phyloP scores from a whole-genome alignment of 2,329 filamentous ascomycete species.

The Talaromyces rugulosus region DNA sequence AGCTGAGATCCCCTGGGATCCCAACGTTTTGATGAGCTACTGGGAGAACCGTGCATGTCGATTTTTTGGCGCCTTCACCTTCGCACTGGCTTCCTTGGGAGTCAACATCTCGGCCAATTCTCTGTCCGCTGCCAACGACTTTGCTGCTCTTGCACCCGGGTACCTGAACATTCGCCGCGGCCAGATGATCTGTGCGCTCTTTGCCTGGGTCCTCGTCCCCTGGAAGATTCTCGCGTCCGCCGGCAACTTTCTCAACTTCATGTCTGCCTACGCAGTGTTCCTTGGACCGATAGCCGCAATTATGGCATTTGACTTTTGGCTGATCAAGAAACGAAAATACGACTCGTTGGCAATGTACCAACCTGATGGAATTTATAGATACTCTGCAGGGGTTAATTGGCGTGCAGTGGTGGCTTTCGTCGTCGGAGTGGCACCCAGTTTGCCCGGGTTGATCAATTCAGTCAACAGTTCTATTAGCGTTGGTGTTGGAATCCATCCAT shows the following conservation, averaged over 20 bases:
- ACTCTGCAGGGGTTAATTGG: conserved; percentile 55
- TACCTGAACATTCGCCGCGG: conserved; percentile 57
- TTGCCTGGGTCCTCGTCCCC: conserved; percentile 59
- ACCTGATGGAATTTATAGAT: conserved; percentile 47
- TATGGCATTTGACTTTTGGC: conserved; percentile 58
- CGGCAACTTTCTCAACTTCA: conserved; percentile 58
- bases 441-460: conserved; percentile 51
- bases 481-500: conserved; percentile 52
- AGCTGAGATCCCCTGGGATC: conserved; percentile 41
- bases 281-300: conserved; percentile 61
- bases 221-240: conserved; percentile 64
- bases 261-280: conserved; percentile 63
- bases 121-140: conserved; percentile 53
- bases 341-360: conserved; percentile 52
- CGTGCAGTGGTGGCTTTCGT: conserved; percentile 55
- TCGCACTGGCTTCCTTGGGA: conserved; percentile 50
- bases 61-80: conserved; percentile 51
- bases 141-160: conserved; percentile 51
- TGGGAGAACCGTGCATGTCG: conserved; percentile 38
- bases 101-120: conserved; percentile 52
- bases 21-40: conserved; percentile 35
- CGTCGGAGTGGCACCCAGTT: conserved; percentile 52
- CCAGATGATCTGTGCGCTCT: conserved; percentile 51
- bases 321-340: conserved; percentile 48
- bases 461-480: conserved; percentile 35